Base-by-base conservation (phyloP, 139 green algal species). In the Tetraselmis striata region DNA sequence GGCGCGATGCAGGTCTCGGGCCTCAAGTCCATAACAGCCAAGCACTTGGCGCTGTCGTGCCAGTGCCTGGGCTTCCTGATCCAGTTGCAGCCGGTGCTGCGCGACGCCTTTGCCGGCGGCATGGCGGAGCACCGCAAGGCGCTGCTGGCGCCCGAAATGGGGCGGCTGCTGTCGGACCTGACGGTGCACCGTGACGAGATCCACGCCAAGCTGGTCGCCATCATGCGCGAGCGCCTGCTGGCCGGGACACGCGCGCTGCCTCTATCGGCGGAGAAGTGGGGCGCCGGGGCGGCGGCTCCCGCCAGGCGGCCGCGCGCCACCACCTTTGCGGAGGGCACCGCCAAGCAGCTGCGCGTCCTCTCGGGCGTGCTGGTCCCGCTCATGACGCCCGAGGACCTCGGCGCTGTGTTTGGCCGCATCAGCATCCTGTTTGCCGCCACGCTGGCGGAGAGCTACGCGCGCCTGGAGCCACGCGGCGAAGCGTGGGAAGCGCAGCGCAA, bases 21-120 rank as follows among this genome's bases (percentile, higher is more conserved):
- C 27, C 91, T 98, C 31, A 93, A 93, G 82, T 95, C 89, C 82
- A 98, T 98, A 87, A 95, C 94, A 2, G 95, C 95, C 59, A 98
- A 98, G 90, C 95, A 98, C 87, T 85, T 97, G 29, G 94, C 93
- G 0, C 76, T 96, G 25, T 86, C 88, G 75, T 91, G 88, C 80
- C 91, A 95, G 81, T 87, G 79, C 30, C 81, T 94, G 29, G 80
- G 32, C 11, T 85, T 90, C 28, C 59, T 92, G 28, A 83, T 89
- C 25, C 84, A 85, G 2, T 84, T 95, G 67, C 89, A 92, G 58
- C 85, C 85, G 1, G 74, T 77, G 5, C 74, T 30, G 23, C 74
- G 74, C 74, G 74, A 77, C 74, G 74, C 25, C 25, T 18, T 77
- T 2, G 2, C 25, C 26, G 74, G 74, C 74, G 26, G 2, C 23